These are phyloP conservation scores for Elsinoe fawcettii DNA, from an alignment of 2,329 filamentous ascomycete genomes.

Conservation along the genomic window DNA sequence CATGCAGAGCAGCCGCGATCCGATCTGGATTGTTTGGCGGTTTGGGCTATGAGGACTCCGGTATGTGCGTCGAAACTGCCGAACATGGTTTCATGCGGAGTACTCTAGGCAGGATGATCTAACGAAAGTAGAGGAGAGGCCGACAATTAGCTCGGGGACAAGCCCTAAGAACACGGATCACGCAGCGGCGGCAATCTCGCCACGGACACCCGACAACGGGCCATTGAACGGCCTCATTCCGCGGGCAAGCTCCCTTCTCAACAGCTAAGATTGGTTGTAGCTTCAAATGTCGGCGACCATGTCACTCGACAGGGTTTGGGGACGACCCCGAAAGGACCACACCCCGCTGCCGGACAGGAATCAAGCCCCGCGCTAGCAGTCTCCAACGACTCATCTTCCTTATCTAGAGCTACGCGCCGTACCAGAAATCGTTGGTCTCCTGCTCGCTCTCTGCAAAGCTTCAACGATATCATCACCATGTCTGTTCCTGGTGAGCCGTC, in stretches of 20 bases:
- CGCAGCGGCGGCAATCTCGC: too few species aligned
- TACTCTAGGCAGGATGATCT: background rate
- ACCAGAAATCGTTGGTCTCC: background rate
- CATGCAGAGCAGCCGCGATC: conserved; percentile 20
- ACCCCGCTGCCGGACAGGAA: too few species aligned
- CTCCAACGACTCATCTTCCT: too few species aligned
- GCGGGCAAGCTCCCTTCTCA: background rate
- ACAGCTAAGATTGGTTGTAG: too few species aligned
- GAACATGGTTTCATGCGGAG: conserved; percentile 17
- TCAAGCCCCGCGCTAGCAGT: too few species aligned
- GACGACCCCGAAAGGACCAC: too few species aligned
- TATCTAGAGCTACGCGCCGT: too few species aligned
- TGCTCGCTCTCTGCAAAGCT: background rate
- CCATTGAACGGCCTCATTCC: conserved; percentile 2
- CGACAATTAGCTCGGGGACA: background rate
- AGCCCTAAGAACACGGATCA: too few species aligned
- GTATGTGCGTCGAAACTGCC: conserved; percentile 18
- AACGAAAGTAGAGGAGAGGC: background rate
- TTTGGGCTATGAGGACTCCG: conserved; percentile 15
- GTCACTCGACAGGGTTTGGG: too few species aligned
- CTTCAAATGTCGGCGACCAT: too few species aligned
- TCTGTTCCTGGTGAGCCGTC: conserved; percentile 8
- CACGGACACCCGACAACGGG: background rate
- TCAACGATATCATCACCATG: background rate
- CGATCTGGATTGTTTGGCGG: conserved; percentile 9